Evolutionary conservation across 345 rosid genomes (phyloP), one percentile per base, ranked within the genome.

Genomic region (Psidium guajava): DNA sequence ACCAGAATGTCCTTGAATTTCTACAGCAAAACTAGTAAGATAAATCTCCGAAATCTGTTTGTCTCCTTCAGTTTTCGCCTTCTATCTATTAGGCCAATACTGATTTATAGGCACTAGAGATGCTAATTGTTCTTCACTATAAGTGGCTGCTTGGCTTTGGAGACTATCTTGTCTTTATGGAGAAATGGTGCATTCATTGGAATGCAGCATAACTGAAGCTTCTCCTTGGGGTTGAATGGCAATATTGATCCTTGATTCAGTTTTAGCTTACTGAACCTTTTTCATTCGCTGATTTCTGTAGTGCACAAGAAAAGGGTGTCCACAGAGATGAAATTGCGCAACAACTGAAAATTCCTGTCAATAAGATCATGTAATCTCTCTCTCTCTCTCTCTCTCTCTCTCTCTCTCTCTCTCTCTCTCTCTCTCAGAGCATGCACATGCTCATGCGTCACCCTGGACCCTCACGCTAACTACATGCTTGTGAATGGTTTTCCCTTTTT

Each of bases 21-120:
- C 94, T 95, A 83, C 96, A 91, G 91, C 96, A 94, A 84, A 90
- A 90, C 94, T 90, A 89, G 98, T 94, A 86, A 94, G 99, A 91
- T 86, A 20, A 81, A 44, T 73, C 50, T 86, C 42, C 25, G 3
- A 20, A 84, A 69, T 81, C 11, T 77, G 59, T 82, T 11, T 18
- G 18, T 52, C 83, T 28, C 83, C 51, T 81, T 54, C 24, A 36
- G 54, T 51, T 73, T 32, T 81, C 20, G 9, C 32, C 40, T 55
- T 51, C 54, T 82, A 25, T 82, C 24, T 82, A 20, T 25, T n/a
- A 13, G 56, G 40, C 3, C 32, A 82, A 51, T 16, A 69, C 77
- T 69, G 77, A 69, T 36, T 32, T 69, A 53, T 32, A 54, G 61
- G 16, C 24, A 56, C 44, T 52, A 81, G 59, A 53, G 84, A 56